A percentile compares a stretch with the other conserved stretches of the same genome.
Evolutionary conservation across 177 flowering plant species (phyloP).

Genomic region (Tripterygium wilfordii): DNA sequence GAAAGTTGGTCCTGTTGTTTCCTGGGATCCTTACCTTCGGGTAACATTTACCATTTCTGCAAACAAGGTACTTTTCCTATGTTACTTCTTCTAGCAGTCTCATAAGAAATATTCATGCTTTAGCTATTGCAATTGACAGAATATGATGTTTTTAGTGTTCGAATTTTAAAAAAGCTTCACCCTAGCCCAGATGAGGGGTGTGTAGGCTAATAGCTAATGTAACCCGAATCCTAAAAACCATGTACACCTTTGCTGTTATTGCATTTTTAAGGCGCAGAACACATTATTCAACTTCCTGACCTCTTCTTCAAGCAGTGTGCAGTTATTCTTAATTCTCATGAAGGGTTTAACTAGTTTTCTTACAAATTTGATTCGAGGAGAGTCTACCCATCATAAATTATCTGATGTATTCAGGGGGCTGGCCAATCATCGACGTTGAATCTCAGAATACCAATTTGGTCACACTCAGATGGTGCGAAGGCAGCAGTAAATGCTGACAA

Average conservation of each 20-base stretch:
- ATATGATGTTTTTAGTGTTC: too few relatives aligned
- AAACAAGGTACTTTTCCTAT: conserved; percentile 31
- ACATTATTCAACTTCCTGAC: too few relatives aligned
- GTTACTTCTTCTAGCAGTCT: not conserved
- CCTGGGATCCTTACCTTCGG: conserved; percentile 58
- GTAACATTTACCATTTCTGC: conserved; percentile 44
- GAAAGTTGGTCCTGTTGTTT: conserved; percentile 55
- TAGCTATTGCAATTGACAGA: not conserved
- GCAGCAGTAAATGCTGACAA: conserved; percentile 45
- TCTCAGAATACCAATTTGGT: conserved; percentile 73
- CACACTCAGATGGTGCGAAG: conserved; percentile 41
- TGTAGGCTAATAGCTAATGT: too few relatives aligned
- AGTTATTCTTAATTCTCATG: too few relatives aligned
- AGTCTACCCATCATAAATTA: too few relatives aligned
- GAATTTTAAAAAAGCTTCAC: too few relatives aligned
- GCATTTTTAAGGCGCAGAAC: not conserved
- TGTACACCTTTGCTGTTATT: not conserved
- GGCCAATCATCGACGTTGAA: conserved; percentile 44
- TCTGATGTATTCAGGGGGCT: conserved; percentile 25
- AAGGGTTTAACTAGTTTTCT: too few relatives aligned
- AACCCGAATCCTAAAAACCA: too few relatives aligned
- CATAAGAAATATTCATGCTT: not conserved
- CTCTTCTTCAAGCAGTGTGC: too few relatives aligned
- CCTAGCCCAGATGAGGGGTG: too few relatives aligned
- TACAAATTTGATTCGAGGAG: not conserved